Percentiles rank a stretch among this genome's conserved stretches.
Evolutionary conservation across 225 moss, liverwort and hornwort species (phyloP).

Genomic region (Straminergon stramineum): DNA sequence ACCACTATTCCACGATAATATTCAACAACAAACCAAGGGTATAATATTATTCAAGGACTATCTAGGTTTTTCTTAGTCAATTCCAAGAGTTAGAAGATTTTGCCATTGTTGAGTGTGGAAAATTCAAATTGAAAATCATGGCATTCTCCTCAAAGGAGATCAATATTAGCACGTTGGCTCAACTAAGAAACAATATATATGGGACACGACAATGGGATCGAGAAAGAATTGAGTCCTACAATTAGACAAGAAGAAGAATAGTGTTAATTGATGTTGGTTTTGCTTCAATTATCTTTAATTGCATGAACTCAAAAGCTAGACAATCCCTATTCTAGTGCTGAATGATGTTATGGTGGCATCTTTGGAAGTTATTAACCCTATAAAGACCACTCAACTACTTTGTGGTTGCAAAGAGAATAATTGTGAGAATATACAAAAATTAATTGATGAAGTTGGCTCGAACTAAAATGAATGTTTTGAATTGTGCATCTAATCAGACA

Average conservation of each 20-base stretch:
- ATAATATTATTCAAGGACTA: background rate
- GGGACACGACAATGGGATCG: accelerated
- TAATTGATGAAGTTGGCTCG: background rate
- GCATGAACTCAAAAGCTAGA: background rate
- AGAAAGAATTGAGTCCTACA: background rate
- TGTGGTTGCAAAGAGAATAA: background rate
- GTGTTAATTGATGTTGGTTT: background rate
- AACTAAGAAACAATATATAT: too few species aligned
- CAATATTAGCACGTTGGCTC: background rate
- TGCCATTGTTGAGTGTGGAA: accelerated
- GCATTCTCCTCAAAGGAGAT: accelerated
- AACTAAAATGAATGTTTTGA: background rate
- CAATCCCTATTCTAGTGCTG: accelerated
- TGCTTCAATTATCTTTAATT: background rate
- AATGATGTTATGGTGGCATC: background rate
- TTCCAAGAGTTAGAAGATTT: background rate
- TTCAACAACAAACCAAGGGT: background rate
- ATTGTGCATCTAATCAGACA: background rate
- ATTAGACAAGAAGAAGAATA: background rate
- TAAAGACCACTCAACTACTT: background rate
- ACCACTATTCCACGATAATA: background rate
- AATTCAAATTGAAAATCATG: background rate
- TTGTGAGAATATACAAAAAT: background rate
- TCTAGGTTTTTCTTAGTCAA: background rate
- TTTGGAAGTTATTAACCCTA: background rate